Conservation (phyloP, 345 rosid genomes). For the Dipteronia dyeriana region DNA sequence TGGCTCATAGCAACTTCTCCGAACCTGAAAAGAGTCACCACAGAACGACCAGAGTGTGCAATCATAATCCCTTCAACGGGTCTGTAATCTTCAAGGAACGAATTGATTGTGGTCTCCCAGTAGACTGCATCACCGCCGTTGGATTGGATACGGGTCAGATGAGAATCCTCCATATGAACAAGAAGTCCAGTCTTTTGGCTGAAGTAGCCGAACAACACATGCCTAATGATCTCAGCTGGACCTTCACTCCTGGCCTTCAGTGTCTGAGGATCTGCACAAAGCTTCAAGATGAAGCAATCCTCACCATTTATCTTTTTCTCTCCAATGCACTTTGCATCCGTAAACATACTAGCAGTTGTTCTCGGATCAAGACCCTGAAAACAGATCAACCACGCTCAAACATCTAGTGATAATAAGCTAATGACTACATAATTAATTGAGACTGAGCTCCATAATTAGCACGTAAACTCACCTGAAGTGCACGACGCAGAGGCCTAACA, state of each 20-base stretch:
- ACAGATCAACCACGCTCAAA: conserved; percentile 9
- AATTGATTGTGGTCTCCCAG: conserved; percentile 94
- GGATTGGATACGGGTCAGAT: conserved; percentile 79
- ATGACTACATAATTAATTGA: neutral
- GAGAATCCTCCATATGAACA: conserved; percentile 84
- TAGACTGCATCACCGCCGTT: conserved; percentile 77
- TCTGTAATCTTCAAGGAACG: conserved; percentile 76
- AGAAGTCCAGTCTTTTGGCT: conserved; percentile 92
- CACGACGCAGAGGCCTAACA: conserved; percentile 85
- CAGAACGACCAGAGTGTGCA: conserved; percentile 89
- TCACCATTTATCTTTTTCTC: conserved; percentile 79
- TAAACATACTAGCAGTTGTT: conserved; percentile 73
- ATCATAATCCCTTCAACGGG: conserved; percentile 93
- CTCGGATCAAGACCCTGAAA: conserved; percentile 94
- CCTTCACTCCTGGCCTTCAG: conserved; percentile 85
- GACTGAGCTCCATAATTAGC: neutral
- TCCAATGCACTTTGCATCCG: conserved; percentile 83
- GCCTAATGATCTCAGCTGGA: conserved; percentile 88
- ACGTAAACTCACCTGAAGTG: conserved; percentile 64
- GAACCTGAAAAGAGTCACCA: conserved; percentile 85
- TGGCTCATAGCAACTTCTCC: conserved; percentile 90
- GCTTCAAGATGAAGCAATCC: conserved; percentile 88
- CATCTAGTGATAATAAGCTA: neutral
- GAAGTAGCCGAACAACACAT: conserved; percentile 82
- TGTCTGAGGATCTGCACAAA: conserved; percentile 70